Evolutionary conservation across 306 rosid species (phyloP).

Genomic region (Canavalia gladiata): DNA sequence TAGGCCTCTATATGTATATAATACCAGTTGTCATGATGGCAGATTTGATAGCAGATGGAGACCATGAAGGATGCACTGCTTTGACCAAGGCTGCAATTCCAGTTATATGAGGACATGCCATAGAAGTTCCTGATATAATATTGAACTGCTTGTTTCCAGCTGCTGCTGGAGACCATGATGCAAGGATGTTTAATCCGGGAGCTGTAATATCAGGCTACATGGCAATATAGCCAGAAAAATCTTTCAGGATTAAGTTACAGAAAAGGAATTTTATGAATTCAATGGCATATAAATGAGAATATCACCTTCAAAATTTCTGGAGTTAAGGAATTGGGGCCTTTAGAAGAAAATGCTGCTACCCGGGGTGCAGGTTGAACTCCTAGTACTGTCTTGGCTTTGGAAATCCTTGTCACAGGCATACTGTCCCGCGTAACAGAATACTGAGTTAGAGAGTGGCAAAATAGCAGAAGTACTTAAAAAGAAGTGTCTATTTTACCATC

Average conservation of each 20-base stretch:
- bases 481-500: slow-evolving; percentile 35
- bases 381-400: slow-evolving; percentile 65
- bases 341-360: slow-evolving; percentile 80
- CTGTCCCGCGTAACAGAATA: slow-evolving; percentile 53
- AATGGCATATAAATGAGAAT: slow-evolving; percentile 18
- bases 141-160: slow-evolving; percentile 61
- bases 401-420: slow-evolving; percentile 61
- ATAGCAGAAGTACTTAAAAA: slow-evolving; percentile 9
- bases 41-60: slow-evolving; percentile 77
- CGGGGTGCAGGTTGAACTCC: slow-evolving; percentile 85
- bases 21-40: slow-evolving; percentile 92
- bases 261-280: slow-evolving; percentile 9
- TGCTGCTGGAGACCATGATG: slow-evolving; percentile 87
- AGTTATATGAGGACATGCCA: slow-evolving; percentile 91
- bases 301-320: slow-evolving; percentile 85
- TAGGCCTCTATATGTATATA: not conserved
- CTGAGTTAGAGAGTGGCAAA: slow-evolving; percentile 44
- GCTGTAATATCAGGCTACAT: slow-evolving; percentile 83
- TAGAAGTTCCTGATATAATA: slow-evolving; percentile 81
- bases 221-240: slow-evolving; percentile 46
- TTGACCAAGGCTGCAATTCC: slow-evolving; percentile 82
- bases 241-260: not conserved
- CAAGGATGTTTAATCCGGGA: slow-evolving; percentile 84
- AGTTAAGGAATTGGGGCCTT: slow-evolving; percentile 81
- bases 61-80: slow-evolving; percentile 82